A percentile compares a stretch with the other conserved stretches of the same genome.
Conservation (phyloP, 331 rosid genomes). For the Quercus tomentella region DNA sequence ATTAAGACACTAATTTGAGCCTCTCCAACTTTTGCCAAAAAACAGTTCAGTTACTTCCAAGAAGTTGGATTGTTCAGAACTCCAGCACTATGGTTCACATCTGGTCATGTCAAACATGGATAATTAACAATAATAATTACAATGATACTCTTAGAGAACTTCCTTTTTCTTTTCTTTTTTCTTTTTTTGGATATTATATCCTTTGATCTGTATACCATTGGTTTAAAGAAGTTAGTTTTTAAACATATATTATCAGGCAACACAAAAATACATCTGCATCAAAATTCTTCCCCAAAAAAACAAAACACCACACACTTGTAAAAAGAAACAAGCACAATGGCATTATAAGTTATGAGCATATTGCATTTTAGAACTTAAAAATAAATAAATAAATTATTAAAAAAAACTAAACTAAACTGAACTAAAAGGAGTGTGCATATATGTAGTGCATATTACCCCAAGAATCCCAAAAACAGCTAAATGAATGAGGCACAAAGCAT, state of each 20-base stretch:
- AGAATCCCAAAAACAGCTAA: constrained; percentile 90
- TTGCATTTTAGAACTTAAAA: neutral
- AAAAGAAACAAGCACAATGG: neutral
- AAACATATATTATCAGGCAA: neutral
- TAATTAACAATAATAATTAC: neutral
- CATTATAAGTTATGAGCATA: neutral
- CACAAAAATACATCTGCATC: neutral
- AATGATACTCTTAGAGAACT: no score
- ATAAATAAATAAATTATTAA: neutral
- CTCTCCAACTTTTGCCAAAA: neutral
- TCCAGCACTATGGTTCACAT: neutral
- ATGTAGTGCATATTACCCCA: constrained; percentile 51
- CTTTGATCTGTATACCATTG: neutral
- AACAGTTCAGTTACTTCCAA: neutral
- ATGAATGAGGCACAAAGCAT: constrained; percentile 58
- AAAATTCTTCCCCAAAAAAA: neutral
- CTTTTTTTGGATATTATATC: neutral
- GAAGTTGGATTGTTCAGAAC: neutral
- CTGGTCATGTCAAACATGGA: neutral
- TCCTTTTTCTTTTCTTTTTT: no score
- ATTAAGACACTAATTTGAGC: neutral
- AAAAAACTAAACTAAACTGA: neutral
- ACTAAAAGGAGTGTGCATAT: neutral
- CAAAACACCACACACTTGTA: neutral
- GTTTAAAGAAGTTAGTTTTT: neutral